Percentiles rank a stretch among this genome's conserved stretches.
phyloP scores from a whole-genome alignment of 2,329 filamentous ascomycete species.

The Fusarium tricinctum region DNA sequence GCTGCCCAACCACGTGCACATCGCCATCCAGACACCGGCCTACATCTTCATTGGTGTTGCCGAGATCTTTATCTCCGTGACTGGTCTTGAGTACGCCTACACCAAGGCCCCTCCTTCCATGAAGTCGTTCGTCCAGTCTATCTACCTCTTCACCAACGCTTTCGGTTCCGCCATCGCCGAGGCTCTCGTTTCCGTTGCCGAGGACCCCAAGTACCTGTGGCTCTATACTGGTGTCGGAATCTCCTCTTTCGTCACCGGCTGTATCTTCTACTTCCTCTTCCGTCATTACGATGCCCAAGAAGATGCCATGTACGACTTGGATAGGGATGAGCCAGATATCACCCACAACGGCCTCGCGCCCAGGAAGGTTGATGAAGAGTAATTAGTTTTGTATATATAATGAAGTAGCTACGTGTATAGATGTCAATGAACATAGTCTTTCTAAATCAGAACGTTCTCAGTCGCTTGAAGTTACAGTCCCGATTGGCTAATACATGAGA shows the following conservation, averaged over 20 bases:
- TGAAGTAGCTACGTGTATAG: slow-evolving; percentile 1
- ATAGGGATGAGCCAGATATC: slow-evolving; percentile 53
- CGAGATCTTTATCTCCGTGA: slow-evolving; percentile 76
- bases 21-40: slow-evolving; percentile 68
- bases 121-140: slow-evolving; percentile 71
- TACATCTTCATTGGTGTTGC: slow-evolving; percentile 70
- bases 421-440: background rate
- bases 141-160: slow-evolving; percentile 73
- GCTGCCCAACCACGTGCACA: slow-evolving; percentile 63
- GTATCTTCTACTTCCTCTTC: slow-evolving; percentile 65
- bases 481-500: no score
- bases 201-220: slow-evolving; percentile 76
- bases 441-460: no score
- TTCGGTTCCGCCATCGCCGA: slow-evolving; percentile 72
- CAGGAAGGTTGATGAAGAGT: slow-evolving; percentile 41
- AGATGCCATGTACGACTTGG: slow-evolving; percentile 57
- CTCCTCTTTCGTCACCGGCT: slow-evolving; percentile 63
- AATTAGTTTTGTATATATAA: slow-evolving; percentile 1
- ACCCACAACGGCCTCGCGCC: slow-evolving; percentile 24
- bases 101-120: slow-evolving; percentile 79
- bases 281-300: slow-evolving; percentile 57
- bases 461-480: no score
- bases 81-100: slow-evolving; percentile 79
- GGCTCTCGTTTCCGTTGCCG: slow-evolving; percentile 70
- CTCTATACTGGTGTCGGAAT: slow-evolving; percentile 72